phyloP scores from a whole-genome alignment of 345 rosid genomes.

The Atalantia buxifolia region DNA sequence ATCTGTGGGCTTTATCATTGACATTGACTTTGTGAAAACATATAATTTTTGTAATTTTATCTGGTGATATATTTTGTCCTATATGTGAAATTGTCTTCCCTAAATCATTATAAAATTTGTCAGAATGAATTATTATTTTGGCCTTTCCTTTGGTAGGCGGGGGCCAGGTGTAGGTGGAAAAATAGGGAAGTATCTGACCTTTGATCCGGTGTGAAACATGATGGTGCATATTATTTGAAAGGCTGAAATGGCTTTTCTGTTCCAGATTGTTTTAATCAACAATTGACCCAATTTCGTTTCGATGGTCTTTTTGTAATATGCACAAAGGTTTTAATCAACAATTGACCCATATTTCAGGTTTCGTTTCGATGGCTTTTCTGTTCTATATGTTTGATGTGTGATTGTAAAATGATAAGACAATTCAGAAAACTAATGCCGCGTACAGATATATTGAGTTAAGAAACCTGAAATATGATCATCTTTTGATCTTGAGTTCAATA shows the following conservation, averaged over 20 bases:
- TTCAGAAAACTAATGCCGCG: neutral
- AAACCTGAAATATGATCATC: neutral
- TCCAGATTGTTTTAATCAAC: neutral
- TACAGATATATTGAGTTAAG: neutral
- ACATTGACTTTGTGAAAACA: neutral
- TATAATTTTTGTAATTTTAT: neutral
- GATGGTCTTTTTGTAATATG: neutral
- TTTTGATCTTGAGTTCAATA: neutral
- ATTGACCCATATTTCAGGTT: neutral
- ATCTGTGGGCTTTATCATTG: neutral
- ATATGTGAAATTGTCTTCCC: conserved; percentile 9
- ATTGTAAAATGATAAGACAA: neutral
- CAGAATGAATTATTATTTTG: neutral
- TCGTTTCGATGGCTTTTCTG: neutral
- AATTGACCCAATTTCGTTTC: neutral
- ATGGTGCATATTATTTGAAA: neutral
- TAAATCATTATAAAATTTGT: neutral
- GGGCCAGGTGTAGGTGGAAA: neutral
- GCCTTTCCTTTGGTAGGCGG: neutral
- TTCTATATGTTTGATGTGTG: neutral
- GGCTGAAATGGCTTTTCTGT: neutral
- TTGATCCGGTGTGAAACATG: neutral
- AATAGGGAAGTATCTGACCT: neutral
- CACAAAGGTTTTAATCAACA: neutral
- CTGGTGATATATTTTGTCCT: conserved; percentile 2